Conservation (phyloP, 345 rosid species). For the Xanthoceras sorbifolium region DNA sequence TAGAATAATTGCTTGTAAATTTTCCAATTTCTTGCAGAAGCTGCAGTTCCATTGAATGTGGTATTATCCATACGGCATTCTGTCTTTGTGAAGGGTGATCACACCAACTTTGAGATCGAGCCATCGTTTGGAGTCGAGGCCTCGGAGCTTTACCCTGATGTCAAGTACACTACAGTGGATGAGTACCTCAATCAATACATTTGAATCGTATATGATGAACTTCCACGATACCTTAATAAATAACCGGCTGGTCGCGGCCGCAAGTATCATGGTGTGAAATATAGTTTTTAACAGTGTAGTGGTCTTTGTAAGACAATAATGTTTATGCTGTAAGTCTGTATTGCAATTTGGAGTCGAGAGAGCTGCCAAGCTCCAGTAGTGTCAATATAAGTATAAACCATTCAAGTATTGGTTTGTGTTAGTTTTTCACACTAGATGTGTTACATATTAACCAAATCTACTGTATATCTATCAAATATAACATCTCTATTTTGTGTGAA, state of each 20-base stretch:
- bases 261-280: background rate
- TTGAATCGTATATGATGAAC: slow-evolving; percentile 10
- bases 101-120: slow-evolving; percentile 48
- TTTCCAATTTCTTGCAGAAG: slow-evolving; percentile 31
- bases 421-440: no score
- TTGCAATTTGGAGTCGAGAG: no score
- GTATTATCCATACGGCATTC: slow-evolving; percentile 40
- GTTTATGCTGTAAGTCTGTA: no score
- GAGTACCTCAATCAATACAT: slow-evolving; percentile 45
- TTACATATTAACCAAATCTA: no score
- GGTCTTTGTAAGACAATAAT: background rate
- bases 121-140: slow-evolving; percentile 56
- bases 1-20: background rate
- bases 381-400: no score
- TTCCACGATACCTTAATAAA: background rate
- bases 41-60: slow-evolving; percentile 37
- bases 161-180: slow-evolving; percentile 51
- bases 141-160: slow-evolving; percentile 48
- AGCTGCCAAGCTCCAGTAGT: no score
- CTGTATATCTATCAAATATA: no score
- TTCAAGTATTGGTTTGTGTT: no score
- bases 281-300: background rate
- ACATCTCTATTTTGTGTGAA: no score
- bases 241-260: background rate
- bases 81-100: slow-evolving; percentile 56